Base-by-base conservation (phyloP, 257 asterid genomes). In the Thymus mandschuricus region DNA sequence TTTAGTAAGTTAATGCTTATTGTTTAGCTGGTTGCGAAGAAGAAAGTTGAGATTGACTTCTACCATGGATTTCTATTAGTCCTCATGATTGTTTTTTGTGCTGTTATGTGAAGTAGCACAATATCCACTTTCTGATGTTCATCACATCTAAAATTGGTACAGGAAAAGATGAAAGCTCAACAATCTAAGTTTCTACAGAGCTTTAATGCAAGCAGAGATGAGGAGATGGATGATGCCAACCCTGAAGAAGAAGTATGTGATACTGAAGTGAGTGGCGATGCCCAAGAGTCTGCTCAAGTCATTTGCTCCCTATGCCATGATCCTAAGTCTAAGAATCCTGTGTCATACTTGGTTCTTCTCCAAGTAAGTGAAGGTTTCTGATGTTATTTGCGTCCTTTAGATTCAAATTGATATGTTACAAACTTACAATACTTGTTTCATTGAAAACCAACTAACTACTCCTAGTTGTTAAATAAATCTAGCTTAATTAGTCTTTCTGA, bases 221-320 rank as follows among this genome's bases (percentile, higher is more conserved):
- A 83, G 48, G 91, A 71, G 78, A 72, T 78, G 83, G 86, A 82
- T 66, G 96, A 80, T 67, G 73, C 87, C 69, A 79, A 83, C 65
- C 66, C 75, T 72, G 84, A 76, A 70, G 82, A 81, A 66, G 91
- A 84, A 78, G 79, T 34, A 65, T 66, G 76, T 71, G 84, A 79
- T 78, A 67, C 82, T 75, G 88, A 84, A 76, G 76, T 71, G 48
- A 69, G 72, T 49, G 61, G 68, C 66, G 79, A 81, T 52, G 40
- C 84, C 55, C 80, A 79, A 60, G 95, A 84, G 69, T 79, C 89
- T 12, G 78, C 82, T 66, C 87, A 81, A 84, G 95, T 85, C 71
- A 61, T 80, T 74, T 95, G 99, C 81, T 92, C 98, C 78, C 96
- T 92, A 55, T 95, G 99, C 82, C 98, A 83, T 80, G 95, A 89